Percentiles rank a stretch among this genome's conserved stretches.
Evolutionary conservation across 768 basidiomycete species (phyloP).

Genomic region (Nidularia pulvinata): DNA sequence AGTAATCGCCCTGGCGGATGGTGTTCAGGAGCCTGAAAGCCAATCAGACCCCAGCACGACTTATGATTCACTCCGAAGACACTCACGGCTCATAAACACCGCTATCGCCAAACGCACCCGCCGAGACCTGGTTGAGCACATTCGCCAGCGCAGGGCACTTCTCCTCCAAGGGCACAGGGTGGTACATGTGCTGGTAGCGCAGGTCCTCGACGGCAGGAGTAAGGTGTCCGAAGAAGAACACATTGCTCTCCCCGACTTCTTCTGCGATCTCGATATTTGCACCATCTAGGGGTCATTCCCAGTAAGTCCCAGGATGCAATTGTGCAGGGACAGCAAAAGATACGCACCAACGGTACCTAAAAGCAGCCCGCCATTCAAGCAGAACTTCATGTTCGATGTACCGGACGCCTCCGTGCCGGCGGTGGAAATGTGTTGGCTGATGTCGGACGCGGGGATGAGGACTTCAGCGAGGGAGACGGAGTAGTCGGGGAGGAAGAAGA

Average conservation of each 20-base stretch:
- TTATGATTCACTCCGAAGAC: no score
- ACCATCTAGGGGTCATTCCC: slow-evolving; percentile 78
- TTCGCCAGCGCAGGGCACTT: slow-evolving; percentile 82
- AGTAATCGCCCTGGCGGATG: slow-evolving; percentile 74
- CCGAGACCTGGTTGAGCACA: slow-evolving; percentile 76
- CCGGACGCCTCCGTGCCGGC: slow-evolving; percentile 92
- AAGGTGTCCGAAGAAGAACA: slow-evolving; percentile 92
- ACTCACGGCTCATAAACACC: slow-evolving; percentile 90
- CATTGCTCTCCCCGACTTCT: slow-evolving; percentile 89
- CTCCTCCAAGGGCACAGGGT: slow-evolving; percentile 76
- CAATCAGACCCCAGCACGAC: no score
- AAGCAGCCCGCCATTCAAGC: slow-evolving; percentile 87
- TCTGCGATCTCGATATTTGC: slow-evolving; percentile 98
- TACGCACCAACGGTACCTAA: slow-evolving; percentile 75
- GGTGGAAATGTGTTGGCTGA: slow-evolving; percentile 96
- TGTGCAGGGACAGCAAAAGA: neutral
- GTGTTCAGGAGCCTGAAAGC: slow-evolving; percentile 83
- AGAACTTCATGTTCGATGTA: slow-evolving; percentile 89
- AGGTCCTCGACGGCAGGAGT: slow-evolving; percentile 88
- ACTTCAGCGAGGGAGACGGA: slow-evolving; percentile 83
- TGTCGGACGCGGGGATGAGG: slow-evolving; percentile 90
- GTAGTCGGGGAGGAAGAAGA: slow-evolving; percentile 98
- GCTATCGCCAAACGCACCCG: slow-evolving; percentile 80
- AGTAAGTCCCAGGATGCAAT: neutral
- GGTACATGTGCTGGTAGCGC: slow-evolving; percentile 84